phyloP scores from a whole-genome alignment of 805 yeast species.

The Middelhovenomyces tepae region DNA sequence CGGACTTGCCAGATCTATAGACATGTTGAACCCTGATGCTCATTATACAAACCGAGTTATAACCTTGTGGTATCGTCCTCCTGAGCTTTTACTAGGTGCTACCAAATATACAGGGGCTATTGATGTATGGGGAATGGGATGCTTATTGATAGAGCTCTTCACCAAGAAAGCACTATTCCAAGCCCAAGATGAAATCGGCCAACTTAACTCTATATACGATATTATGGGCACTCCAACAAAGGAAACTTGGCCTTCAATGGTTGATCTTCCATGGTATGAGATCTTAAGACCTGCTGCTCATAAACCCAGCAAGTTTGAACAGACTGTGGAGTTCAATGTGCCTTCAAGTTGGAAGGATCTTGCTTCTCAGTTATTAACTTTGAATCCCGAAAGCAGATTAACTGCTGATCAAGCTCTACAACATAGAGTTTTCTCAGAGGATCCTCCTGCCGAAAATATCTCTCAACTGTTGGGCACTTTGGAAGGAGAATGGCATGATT shows the following conservation, averaged over 20 bases:
- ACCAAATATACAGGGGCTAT: slow-evolving; percentile 86
- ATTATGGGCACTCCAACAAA: slow-evolving; percentile 80
- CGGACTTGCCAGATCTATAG: slow-evolving; percentile 62
- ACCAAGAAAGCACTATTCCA: slow-evolving; percentile 70
- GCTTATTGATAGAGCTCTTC: slow-evolving; percentile 76
- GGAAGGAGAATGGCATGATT: slow-evolving; percentile 91
- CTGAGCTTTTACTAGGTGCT: slow-evolving; percentile 83
- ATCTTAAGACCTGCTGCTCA: slow-evolving; percentile 53
- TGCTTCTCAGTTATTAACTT: slow-evolving; percentile 50
- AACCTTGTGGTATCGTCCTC: slow-evolving; percentile 96
- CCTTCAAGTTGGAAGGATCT: slow-evolving; percentile 49
- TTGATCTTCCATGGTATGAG: slow-evolving; percentile 85
- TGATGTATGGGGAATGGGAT: slow-evolving; percentile 96
- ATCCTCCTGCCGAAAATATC: slow-evolving; percentile 57
- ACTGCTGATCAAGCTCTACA: slow-evolving; percentile 61
- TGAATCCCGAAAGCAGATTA: slow-evolving; percentile 63
- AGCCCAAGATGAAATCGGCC: slow-evolving; percentile 83
- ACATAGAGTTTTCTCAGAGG: slow-evolving; percentile 62
- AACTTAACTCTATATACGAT: slow-evolving; percentile 64
- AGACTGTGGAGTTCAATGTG: slow-evolving; percentile 33
- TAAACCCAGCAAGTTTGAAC: slow-evolving; percentile 30
- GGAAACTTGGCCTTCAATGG: slow-evolving; percentile 70
- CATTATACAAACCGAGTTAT: slow-evolving; percentile 94
- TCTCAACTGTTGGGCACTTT: slow-evolving; percentile 42
- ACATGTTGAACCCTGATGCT: slow-evolving; percentile 34